phyloP scores from a whole-genome alignment of 257 asterid genomes.

The Nicotiana obtusifolia region DNA sequence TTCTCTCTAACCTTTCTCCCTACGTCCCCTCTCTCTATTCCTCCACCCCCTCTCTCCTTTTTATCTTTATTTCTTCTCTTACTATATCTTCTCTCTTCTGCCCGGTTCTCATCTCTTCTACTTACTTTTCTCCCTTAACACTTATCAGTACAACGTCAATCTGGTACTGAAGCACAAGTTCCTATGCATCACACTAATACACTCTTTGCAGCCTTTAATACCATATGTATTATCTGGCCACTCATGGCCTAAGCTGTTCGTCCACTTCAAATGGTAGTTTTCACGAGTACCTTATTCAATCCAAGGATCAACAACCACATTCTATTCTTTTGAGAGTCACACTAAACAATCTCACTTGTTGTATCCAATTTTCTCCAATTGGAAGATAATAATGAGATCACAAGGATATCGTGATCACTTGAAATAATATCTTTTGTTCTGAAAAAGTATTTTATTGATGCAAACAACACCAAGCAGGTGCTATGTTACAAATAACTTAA shows the following conservation, averaged over 20 bases:
- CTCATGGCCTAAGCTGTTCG: conserved; percentile 1
- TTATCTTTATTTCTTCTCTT: neutral
- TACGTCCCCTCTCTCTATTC: neutral
- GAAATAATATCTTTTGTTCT: neutral
- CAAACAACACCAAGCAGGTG: conserved; percentile 4
- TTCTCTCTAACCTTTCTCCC: neutral
- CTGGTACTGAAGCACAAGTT: neutral
- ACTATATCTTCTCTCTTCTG: neutral
- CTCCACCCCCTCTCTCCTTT: neutral
- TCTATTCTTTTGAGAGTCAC: neutral
- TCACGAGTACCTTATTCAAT: neutral
- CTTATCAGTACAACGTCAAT: neutral
- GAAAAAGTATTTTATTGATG: neutral
- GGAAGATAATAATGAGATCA: neutral
- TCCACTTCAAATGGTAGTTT: neutral
- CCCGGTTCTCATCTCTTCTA: neutral
- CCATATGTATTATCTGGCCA: neutral
- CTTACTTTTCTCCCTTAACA: neutral
- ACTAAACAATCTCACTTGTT: neutral
- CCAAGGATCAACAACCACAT: neutral
- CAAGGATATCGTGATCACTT: neutral
- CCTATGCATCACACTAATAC: neutral
- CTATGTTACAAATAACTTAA: neutral
- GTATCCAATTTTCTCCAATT: neutral
- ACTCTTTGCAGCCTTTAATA: neutral